Base-by-base conservation (phyloP, 768 basidiomycete species). In the Kwoniella bestiolae region DNA sequence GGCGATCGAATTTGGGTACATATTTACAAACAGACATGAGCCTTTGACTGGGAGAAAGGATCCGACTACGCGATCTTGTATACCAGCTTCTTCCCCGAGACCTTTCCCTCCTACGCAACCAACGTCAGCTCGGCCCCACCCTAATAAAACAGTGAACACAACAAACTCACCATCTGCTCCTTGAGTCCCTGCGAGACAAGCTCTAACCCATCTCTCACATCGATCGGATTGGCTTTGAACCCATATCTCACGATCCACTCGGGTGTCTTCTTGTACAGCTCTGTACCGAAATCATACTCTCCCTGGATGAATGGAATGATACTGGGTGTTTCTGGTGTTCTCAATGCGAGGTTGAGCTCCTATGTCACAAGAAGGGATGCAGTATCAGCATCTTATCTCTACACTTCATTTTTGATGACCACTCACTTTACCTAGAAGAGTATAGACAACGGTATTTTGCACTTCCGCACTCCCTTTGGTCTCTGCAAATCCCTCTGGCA, bases 171-270 rank as follows among this genome's bases (percentile, higher is more conserved):
- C 71, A 67, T 71, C 53, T 68, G 51, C 6, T 69, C 45, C 44
- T 74, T 44, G 50, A 72, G 66, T 3, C 74, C 76, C 6, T 65
- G 47, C 3, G 51, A 14, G 45, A 79, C 56, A 21, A 51, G 71
- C 25, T 81, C 79, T 34, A 83, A 65, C 16, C 80, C 80, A 31
- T 74, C 71, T 26, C 72, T 57, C 56, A 75, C n/a, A 60, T 68
- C 67, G 2, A 76, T 58, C 3, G 74, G 78, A 63, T 73, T 76
- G n/a, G 73, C 63, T 49, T 65, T 68, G 69, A 77, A 69, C 2
- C 51, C 56, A 61, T 68, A 62, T 41, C 73, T 64, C 25, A 53
- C 53, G 29, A 79, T 68, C 21, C 72, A 52, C 12, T 71, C 66
- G 2, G 70, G 47, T 1, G 62, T 64, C 14, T 25, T 44, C 23